Base-by-base conservation (phyloP, 768 basidiomycete species). In the Epithele typhae region DNA sequence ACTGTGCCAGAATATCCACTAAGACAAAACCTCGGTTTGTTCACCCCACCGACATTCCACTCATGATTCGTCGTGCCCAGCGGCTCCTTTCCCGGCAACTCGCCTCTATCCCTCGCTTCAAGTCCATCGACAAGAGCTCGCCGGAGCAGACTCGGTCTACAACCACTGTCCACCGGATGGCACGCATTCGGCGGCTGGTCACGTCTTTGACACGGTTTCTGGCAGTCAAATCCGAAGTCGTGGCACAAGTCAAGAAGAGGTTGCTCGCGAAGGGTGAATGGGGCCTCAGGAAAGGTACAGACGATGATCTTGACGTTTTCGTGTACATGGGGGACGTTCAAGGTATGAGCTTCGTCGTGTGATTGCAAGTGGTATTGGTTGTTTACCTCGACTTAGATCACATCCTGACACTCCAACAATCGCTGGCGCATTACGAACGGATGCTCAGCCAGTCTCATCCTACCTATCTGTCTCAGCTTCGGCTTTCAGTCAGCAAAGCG, bases 311-410 rank as follows among this genome's bases (percentile, higher is more conserved):
- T 18, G 89, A 91, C 53, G 78, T 95, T 19, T 83, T 79, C 10
- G 87, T 92, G 3, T 92, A 95, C 61, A 79, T 94, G 68, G 90
- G 89, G 19, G 93, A 97, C 63, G 78, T 97, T 2, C 89, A 93
- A 71, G 93, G 93, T 92, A 53, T 38, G 71, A 5, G 56, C n/a
- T n/a, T n/a, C n/a, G n/a, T n/a, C n/a, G 30, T 9, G 9, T 32
- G 30, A 32, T 15, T 9, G 30, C 30, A n/a, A 36, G 35, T 36
- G 27, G 8, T 30, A 30, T 7, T 30, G 8, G 27, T 14, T 2
- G 5, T 14, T 21, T 27, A 2, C 34, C n/a, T n/a, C n/a, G n/a
- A n/a, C n/a, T n/a, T n/a, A 93, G 93, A 97, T 65, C 94, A 97
- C 62, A 92, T 96, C 54, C 64, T 93, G 19, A 82, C 89, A 3